Percentiles rank a stretch among this genome's conserved stretches.
Conservation (phyloP, 2,329 filamentous ascomycete species). For the Ceratocystis huliohia region DNA sequence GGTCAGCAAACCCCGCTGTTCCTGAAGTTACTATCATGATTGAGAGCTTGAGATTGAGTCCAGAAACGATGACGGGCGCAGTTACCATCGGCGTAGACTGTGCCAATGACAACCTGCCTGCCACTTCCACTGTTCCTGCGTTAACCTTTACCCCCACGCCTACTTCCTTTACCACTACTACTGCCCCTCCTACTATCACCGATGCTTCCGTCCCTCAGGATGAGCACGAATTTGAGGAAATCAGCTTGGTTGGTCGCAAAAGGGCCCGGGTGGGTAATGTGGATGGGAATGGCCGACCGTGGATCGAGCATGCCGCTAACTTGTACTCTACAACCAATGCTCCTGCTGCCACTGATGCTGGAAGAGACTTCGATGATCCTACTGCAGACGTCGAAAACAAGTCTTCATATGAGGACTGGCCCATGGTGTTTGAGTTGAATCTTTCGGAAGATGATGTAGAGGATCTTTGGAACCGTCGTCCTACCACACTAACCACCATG, state of each 20-base stretch:
- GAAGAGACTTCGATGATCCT: too few species aligned
- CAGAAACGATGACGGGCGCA: not conserved
- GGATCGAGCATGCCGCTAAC: not conserved
- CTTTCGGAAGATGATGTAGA: not conserved
- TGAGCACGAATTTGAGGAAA: not conserved
- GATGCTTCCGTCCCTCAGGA: not conserved
- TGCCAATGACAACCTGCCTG: too few species aligned
- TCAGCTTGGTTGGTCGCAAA: not conserved
- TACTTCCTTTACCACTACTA: not conserved
- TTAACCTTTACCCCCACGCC: not conserved
- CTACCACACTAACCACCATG: too few species aligned
- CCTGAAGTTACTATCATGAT: not conserved
- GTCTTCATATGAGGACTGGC: too few species aligned
- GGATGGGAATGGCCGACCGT: not conserved
- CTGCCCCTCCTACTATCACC: not conserved
- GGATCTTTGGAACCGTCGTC: not conserved
- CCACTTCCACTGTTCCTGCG: not conserved
- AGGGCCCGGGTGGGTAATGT: not conserved
- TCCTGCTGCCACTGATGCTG: not conserved
- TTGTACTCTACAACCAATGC: not conserved
- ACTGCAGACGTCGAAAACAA: too few species aligned
- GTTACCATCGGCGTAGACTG: not conserved
- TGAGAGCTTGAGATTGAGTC: not conserved
- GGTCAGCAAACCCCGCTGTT: not conserved
- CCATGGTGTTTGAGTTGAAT: too few species aligned